Base-by-base conservation (phyloP, 169 alveolate genomes). In the Cryptosporidium meleagridis region DNA sequence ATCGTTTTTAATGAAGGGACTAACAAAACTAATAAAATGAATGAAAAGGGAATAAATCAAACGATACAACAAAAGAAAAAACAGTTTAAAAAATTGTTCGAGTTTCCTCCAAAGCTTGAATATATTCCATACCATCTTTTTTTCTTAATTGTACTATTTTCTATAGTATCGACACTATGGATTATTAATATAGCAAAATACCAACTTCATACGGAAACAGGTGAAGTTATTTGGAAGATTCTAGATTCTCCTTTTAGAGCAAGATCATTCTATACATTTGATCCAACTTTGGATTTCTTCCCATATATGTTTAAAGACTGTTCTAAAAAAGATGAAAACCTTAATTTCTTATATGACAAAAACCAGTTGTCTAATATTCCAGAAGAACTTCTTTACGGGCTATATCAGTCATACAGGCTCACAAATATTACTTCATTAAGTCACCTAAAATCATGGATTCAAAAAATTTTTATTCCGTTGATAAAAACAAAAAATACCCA, bases 51-150 rank as follows among this genome's bases (percentile, higher is more conserved):
- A 31, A 21, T 65, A 65, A 23, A 23, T 1, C 55, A 80, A 16
- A 23, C 39, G 89, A 41, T 35, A n/a, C 67, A 44, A 26, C 37
- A 51, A 23, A 44, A 41, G 62, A 35, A 29, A n/a, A 62, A 41
- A 65, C 73, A 65, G 48, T 23, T 80, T 7, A 62, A 37, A 59
- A 59, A 41, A 9, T 80, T 80, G 26, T 80, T 80, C 16, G 59
- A 59, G 31, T 9, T 80, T 0, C 89, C 89, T 80, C 89, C 89
- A 58, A 80, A 65, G 26, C 89, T 80, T 80, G 89, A 80, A 59
- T 80, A 29, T 67, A 45, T 80, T 37, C 89, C 89, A 14, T 80
- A 80, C 59, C 80, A 80, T n/a, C 61, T 80, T 16, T 62, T 80
- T 21, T 62, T 62, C 7, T 35, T 80, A n/a, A 61, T 62, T 23